These are phyloP conservation scores for Gymnopilus dilepis DNA, from an alignment of 768 basidiomycete genomes.

Conservation along the genomic window DNA sequence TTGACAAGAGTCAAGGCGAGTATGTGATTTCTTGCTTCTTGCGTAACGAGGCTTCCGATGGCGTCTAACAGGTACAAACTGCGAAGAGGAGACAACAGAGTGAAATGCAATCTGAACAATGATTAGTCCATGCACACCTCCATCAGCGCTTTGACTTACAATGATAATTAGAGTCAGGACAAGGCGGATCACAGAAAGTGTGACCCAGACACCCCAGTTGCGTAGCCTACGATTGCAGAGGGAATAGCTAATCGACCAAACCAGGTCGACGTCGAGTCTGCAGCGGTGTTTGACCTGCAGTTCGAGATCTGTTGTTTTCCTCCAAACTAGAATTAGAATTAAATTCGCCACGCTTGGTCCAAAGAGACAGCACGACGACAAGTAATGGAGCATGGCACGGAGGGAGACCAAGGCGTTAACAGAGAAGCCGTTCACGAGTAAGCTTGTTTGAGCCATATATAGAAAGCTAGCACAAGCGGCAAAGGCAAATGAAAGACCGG, in stretches of 20 bases:
- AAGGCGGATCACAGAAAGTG: constrained; percentile 57
- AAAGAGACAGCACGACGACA: constrained; percentile 54
- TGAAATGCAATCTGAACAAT: constrained; percentile 26
- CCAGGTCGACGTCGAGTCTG: constrained; percentile 66
- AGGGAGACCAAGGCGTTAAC: constrained; percentile 39
- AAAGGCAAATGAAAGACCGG: constrained; percentile 49
- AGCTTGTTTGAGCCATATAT: constrained; percentile 46
- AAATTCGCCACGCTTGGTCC: constrained; percentile 62
- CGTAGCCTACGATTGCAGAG: constrained; percentile 36
- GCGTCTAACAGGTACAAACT: constrained; percentile 24
- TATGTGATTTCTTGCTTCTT: constrained; percentile 28
- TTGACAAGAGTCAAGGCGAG: constrained; percentile 24
- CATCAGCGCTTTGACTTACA: constrained; percentile 46
- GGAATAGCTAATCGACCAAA: constrained; percentile 56
- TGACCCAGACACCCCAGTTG: constrained; percentile 60
- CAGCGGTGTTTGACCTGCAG: constrained; percentile 53
- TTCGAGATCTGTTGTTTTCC: constrained; percentile 39
- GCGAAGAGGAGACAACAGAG: constrained; percentile 23
- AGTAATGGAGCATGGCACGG: constrained; percentile 43
- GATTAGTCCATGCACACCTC: not conserved
- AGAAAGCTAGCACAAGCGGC: constrained; percentile 45
- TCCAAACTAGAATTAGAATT: constrained; percentile 61
- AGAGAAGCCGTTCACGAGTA: constrained; percentile 42
- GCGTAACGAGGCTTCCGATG: constrained; percentile 17
- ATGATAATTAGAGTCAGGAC: constrained; percentile 53